Conservation (phyloP, 2,329 filamentous ascomycete genomes). For the Pseudocercospora crystallina region DNA sequence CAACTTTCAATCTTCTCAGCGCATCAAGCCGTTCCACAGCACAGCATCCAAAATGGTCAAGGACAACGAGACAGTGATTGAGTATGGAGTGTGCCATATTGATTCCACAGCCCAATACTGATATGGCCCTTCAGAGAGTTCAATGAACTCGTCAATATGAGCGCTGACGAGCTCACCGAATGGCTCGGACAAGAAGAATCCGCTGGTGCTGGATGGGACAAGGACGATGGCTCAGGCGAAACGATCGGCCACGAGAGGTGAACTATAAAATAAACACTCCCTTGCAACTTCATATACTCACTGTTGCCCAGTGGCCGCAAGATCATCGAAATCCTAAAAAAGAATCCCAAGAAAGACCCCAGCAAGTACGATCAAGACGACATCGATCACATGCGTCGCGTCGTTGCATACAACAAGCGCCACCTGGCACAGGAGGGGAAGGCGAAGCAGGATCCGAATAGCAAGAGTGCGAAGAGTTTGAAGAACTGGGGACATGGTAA, state of each 20-base stretch:
- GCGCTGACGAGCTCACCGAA: constrained; percentile 57
- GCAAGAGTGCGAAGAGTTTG: constrained; percentile 57
- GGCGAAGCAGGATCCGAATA: constrained; percentile 57
- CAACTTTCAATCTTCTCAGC: too few species aligned
- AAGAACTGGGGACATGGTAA: constrained; percentile 58
- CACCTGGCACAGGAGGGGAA: constrained; percentile 65
- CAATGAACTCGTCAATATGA: constrained; percentile 68
- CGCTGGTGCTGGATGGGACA: constrained; percentile 59
- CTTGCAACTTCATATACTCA: neutral
- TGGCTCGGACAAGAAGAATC: constrained; percentile 64
- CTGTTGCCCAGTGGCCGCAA: constrained; percentile 54
- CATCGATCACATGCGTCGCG: constrained; percentile 50
- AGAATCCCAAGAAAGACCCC: constrained; percentile 59
- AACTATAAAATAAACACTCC: neutral
- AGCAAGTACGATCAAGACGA: constrained; percentile 58
- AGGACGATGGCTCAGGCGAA: constrained; percentile 59
- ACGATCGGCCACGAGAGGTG: constrained; percentile 62
- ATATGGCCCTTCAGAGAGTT: constrained; percentile 51
- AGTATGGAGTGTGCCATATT: constrained; percentile 31
- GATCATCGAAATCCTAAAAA: constrained; percentile 63
- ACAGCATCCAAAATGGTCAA: constrained; percentile 49
- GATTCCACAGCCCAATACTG: too few species aligned
- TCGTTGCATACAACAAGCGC: constrained; percentile 65
- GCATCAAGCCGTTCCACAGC: neutral
- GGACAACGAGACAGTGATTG: constrained; percentile 51